Conservation (phyloP, 106 monocot genomes). For the Dioscorea dumetorum region DNA sequence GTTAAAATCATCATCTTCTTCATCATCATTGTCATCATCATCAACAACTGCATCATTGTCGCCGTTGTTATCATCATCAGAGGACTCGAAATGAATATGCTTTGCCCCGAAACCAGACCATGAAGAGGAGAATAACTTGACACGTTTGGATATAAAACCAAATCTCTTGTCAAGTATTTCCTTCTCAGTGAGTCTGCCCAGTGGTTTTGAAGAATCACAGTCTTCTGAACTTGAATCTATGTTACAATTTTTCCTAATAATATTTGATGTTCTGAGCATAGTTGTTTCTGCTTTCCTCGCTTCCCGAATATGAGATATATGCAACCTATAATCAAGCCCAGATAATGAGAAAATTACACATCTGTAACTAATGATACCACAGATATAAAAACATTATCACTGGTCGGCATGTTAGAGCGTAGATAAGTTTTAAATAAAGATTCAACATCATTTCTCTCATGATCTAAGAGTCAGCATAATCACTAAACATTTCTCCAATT, state of each 20-base stretch:
- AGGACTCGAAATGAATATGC: conserved; percentile 57
- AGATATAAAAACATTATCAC: no score
- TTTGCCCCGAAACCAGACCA: conserved; percentile 32
- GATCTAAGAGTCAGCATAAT: no score
- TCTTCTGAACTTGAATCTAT: conserved; percentile 5
- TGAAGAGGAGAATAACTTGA: conserved; percentile 56
- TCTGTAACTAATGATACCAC: no score
- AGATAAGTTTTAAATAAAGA: no score
- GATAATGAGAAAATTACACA: neutral
- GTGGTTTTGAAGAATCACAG: conserved; percentile 8
- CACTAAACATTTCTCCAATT: no score
- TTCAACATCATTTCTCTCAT: no score
- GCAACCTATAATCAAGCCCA: no score
- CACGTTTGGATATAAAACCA: conserved; percentile 39
- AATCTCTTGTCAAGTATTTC: conserved; percentile 49
- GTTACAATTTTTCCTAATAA: neutral
- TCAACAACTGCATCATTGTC: conserved; percentile 9
- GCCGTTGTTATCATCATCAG: conserved; percentile 32
- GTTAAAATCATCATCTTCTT: conserved; percentile 17
- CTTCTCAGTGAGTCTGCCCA: conserved; percentile 26
- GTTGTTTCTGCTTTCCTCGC: conserved; percentile 44
- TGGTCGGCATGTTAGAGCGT: no score
- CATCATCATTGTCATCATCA: conserved; percentile 1
- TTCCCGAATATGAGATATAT: conserved; percentile 39
- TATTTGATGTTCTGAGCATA: conserved; percentile 14